Conservation (phyloP, 208 protist species). For the Naegleria lovaniensis region DNA sequence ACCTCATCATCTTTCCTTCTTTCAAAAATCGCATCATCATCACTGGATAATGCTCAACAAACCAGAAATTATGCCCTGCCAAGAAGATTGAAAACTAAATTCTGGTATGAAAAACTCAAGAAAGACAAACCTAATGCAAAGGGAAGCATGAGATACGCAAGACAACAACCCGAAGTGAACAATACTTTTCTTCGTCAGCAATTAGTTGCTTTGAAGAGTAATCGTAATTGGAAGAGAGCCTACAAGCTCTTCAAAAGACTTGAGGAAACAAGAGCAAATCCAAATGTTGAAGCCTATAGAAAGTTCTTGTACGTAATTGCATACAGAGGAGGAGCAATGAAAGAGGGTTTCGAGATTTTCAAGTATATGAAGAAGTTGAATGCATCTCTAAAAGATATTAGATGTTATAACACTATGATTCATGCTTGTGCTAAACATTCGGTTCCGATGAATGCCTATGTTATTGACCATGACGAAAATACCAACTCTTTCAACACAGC, state of each 20-base stretch:
- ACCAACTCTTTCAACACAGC: background rate
- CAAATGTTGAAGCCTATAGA: background rate
- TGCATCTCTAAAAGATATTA: background rate
- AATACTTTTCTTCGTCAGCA: constrained; percentile 1
- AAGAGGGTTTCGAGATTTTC: background rate
- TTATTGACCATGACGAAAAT: background rate
- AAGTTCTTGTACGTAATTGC: background rate
- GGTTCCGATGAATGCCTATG: background rate
- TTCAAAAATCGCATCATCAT: background rate
- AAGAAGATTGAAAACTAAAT: background rate
- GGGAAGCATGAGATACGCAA: background rate
- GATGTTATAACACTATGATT: background rate
- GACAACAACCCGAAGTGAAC: background rate
- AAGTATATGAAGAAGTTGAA: background rate
- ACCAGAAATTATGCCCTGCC: background rate
- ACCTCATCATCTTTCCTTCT: background rate
- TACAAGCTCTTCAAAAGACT: background rate
- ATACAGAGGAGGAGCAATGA: background rate
- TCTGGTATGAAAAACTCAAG: background rate
- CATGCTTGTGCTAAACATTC: background rate
- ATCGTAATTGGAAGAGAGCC: background rate
- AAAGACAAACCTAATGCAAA: background rate
- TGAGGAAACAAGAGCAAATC: background rate
- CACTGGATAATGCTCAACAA: background rate
- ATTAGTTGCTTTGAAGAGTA: background rate